phyloP scores from a whole-genome alignment of 2,329 filamentous ascomycete species.

The Trichoderma pleuroti region DNA sequence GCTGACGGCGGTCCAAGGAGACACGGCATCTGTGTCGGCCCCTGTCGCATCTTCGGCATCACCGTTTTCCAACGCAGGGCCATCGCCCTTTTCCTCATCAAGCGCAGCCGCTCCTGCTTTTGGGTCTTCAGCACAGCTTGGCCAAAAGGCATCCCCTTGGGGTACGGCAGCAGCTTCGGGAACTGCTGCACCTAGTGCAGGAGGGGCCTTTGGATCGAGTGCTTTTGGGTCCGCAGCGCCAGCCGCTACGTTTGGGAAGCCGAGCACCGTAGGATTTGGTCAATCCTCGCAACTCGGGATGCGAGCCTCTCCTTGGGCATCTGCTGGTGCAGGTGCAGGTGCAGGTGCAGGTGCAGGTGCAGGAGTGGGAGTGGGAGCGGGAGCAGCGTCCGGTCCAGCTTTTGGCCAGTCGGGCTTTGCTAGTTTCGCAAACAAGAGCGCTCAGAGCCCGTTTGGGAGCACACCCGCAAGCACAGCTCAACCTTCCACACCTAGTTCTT shows the following conservation, averaged over 20 bases:
- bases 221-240: constrained; percentile 41
- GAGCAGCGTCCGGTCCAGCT: constrained; percentile 32
- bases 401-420: constrained; percentile 56
- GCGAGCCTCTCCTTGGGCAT: constrained; percentile 54
- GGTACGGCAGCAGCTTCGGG: constrained; percentile 32
- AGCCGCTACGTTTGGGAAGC: constrained; percentile 48
- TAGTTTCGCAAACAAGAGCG: constrained; percentile 36
- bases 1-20: constrained; percentile 50
- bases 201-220: constrained; percentile 44
- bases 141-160: constrained; percentile 53
- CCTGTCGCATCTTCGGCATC: constrained; percentile 32
- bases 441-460: constrained; percentile 39
- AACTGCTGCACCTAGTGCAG: constrained; percentile 30
- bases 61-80: constrained; percentile 29
- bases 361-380: too few relatives aligned
- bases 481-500: constrained; percentile 34
- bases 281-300: constrained; percentile 47
- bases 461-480: constrained; percentile 26
- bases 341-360: constrained; percentile 20
- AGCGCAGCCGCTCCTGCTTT: constrained; percentile 41
- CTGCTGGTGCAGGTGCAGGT: constrained; percentile 24
- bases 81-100: constrained; percentile 43
- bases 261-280: constrained; percentile 51
- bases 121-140: constrained; percentile 47
- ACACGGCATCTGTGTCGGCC: constrained; percentile 30